Evolutionary conservation across 225 moss, liverwort and hornwort species (phyloP).

Genomic region (Pleurozium schreberi): DNA sequence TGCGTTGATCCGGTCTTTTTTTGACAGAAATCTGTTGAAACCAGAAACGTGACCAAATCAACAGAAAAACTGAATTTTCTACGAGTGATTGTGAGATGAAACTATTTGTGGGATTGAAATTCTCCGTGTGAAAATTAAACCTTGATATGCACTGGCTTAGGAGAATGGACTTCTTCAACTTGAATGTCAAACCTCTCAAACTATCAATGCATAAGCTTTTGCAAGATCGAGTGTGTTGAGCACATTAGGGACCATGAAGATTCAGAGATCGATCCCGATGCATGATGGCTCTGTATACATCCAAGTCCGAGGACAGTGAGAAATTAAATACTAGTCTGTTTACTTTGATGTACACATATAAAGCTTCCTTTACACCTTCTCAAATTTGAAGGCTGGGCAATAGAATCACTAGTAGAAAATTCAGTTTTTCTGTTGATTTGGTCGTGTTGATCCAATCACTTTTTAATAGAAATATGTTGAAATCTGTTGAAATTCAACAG

Average conservation of each 20-base stretch:
- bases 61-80: too few relatives aligned
- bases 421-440: too few relatives aligned
- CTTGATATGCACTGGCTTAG: conserved; percentile 24
- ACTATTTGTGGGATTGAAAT: background rate
- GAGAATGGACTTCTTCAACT: conserved; percentile 25
- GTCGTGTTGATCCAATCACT: too few relatives aligned
- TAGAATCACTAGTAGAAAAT: too few relatives aligned
- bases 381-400: conserved; percentile 21
- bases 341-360: conserved; percentile 2
- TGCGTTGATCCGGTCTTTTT: too few relatives aligned
- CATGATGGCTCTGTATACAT: conserved; percentile 37
- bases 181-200: conserved; percentile 34
- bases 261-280: conserved; percentile 40
- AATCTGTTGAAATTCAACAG: too few relatives aligned
- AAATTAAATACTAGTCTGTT: conserved; percentile 21
- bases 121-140: conserved; percentile 27
- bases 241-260: conserved; percentile 57
- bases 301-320: conserved; percentile 48
- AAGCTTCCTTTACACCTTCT: conserved; percentile 8
- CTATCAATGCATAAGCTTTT: conserved; percentile 20
- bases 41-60: too few relatives aligned
- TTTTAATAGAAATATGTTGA: too few relatives aligned
- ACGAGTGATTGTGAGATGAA: conserved; percentile 44
- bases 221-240: conserved; percentile 2
- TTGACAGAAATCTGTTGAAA: too few relatives aligned